phyloP scores from a whole-genome alignment of 2,329 filamentous ascomycete species.

The Trichoderma sp. region DNA sequence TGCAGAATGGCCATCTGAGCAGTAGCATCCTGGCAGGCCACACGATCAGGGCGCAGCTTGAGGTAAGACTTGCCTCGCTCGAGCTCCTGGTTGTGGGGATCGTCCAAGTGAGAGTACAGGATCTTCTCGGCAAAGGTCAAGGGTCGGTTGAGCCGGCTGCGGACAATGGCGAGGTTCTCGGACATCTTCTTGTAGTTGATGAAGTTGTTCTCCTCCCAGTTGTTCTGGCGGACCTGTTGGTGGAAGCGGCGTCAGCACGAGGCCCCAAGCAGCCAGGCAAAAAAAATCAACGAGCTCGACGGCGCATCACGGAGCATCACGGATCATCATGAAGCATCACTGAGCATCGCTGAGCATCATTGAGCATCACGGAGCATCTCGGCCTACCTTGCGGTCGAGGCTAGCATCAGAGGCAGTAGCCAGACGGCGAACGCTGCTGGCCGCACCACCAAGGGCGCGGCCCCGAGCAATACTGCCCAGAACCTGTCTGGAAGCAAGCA shows the following conservation, averaged over 20 bases:
- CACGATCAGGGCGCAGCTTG: conserved; percentile 93
- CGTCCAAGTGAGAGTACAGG: conserved; percentile 96
- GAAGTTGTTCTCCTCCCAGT: conserved; percentile 91
- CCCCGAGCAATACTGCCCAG: conserved; percentile 62
- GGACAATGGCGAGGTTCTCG: conserved; percentile 91
- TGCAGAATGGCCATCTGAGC: conserved; percentile 99
- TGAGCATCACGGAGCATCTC: no score
- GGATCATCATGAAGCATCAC: no score
- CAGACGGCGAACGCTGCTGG: conserved; percentile 67
- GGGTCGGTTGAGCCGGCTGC: conserved; percentile 83
- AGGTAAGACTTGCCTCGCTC: conserved; percentile 94
- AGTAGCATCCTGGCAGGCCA: conserved; percentile 98
- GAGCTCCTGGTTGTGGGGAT: conserved; percentile 93
- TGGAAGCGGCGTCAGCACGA: conserved; percentile 21
- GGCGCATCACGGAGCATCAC: no score
- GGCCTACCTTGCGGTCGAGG: conserved; percentile 79
- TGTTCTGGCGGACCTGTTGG: conserved; percentile 80
- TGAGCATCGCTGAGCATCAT: no score
- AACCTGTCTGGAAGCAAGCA: conserved; percentile 70
- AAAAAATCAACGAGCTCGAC: not conserved
- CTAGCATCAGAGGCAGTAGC: conserved; percentile 83
- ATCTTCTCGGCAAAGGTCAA: conserved; percentile 98
- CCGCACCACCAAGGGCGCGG: conserved; percentile 52
- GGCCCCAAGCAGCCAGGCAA: not conserved
- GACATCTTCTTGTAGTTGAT: conserved; percentile 99